A percentile compares a stretch with the other conserved stretches of the same genome.
Evolutionary conservation across 2,329 filamentous ascomycete genomes (phyloP).

Genomic region (Diaporthe australafricana): DNA sequence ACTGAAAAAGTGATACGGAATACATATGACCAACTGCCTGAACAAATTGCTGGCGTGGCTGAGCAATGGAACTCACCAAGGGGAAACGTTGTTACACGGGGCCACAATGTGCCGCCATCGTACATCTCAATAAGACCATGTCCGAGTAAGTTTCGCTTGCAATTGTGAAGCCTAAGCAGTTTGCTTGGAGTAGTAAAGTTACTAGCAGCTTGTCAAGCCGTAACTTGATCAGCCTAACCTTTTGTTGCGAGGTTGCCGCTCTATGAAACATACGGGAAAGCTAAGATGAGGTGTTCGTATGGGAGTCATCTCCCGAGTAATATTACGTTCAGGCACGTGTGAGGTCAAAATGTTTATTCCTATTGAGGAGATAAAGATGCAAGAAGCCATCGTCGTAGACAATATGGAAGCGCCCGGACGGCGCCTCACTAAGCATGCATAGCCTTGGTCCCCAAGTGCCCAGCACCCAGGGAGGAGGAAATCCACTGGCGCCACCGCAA

Average conservation of each 20-base stretch:
- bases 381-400: background rate
- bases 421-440: background rate
- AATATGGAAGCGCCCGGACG: background rate
- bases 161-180: background rate
- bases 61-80: background rate
- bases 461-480: background rate
- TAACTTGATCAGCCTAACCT: background rate
- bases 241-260: background rate
- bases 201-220: background rate
- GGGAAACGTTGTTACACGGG: background rate
- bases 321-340: background rate
- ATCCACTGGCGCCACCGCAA: background rate
- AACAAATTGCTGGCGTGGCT: background rate
- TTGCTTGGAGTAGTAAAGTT: background rate
- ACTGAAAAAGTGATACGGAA: background rate
- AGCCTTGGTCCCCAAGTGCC: background rate
- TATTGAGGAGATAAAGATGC: background rate
- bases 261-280: background rate
- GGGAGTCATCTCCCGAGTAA: background rate
- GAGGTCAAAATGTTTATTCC: background rate
- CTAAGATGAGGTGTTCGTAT: background rate
- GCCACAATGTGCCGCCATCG: background rate
- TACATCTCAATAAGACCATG: background rate
- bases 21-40: background rate
- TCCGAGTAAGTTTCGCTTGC: background rate